Conservation (phyloP, 1,139 yeast species). For the Yamadazyma jaroonii region DNA sequence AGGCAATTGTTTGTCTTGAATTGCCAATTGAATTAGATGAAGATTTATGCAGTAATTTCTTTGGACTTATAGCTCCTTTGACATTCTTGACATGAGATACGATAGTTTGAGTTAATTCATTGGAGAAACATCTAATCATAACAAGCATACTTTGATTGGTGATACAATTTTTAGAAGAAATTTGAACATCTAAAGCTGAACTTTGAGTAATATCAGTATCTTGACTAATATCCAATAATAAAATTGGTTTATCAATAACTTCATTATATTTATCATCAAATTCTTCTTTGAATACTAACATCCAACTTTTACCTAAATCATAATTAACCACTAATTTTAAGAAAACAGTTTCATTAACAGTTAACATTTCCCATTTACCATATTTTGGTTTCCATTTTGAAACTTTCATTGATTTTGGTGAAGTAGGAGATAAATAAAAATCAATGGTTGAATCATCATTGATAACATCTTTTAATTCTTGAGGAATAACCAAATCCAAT, state of each 20-base stretch:
- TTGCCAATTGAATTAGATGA: constrained; percentile 18
- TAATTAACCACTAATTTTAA: constrained; percentile 39
- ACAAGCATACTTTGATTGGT: constrained; percentile 27
- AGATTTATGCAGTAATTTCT: constrained; percentile 16
- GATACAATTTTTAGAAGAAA: constrained; percentile 31
- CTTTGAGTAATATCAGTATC: constrained; percentile 30
- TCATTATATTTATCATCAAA: constrained; percentile 29
- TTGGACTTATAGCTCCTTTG: constrained; percentile 22
- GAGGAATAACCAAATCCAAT: constrained; percentile 29
- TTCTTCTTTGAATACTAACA: constrained; percentile 42
- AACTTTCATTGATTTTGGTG: constrained; percentile 37
- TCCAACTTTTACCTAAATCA: constrained; percentile 33
- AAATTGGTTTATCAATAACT: constrained; percentile 35
- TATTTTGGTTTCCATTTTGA: constrained; percentile 44
- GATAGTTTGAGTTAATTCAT: constrained; percentile 25
- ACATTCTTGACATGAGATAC: constrained; percentile 26
- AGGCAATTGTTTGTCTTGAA: constrained; percentile 34
- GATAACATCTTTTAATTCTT: constrained; percentile 34
- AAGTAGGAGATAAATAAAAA: constrained; percentile 34
- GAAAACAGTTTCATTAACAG: constrained; percentile 34
- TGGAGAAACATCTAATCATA: constrained; percentile 35
- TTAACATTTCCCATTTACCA: constrained; percentile 49
- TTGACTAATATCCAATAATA: constrained; percentile 30
- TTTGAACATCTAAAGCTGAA: constrained; percentile 42
- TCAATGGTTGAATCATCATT: constrained; percentile 42